Conservation (phyloP, 1,139 yeast species). For the Geotrichum candidum region DNA sequence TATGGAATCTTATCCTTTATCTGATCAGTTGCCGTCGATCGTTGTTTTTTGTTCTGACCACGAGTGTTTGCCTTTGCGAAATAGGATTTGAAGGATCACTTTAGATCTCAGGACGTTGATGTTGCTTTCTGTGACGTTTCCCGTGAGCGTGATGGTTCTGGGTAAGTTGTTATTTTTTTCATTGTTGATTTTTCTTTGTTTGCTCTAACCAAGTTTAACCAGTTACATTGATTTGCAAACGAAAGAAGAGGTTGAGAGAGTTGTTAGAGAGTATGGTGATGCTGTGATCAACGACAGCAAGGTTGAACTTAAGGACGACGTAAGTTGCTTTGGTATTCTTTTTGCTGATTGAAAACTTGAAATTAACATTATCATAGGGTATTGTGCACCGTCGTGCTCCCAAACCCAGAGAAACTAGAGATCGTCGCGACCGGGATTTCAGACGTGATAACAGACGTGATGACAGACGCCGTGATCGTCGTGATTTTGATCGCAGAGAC, state of each 20-base stretch:
- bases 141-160: constrained; percentile 32
- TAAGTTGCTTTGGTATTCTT: constrained; percentile 15
- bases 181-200: not conserved
- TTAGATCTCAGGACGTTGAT: constrained; percentile 33
- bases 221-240: constrained; percentile 28
- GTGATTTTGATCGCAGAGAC: constrained; percentile 44
- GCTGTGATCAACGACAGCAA: constrained; percentile 24
- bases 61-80: constrained; percentile 2
- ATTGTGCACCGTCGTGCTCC: constrained; percentile 54
- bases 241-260: constrained; percentile 25
- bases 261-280: constrained; percentile 24
- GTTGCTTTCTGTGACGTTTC: constrained; percentile 34
- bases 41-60: constrained; percentile 8
- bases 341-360: not conserved
- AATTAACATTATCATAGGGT: not conserved
- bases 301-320: constrained; percentile 25
- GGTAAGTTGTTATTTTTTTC: constrained; percentile 13
- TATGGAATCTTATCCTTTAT: not conserved
- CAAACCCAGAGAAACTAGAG: not conserved
- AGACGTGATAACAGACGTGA: constrained; percentile 9
- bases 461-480: constrained; percentile 62
- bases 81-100: constrained; percentile 36
- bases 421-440: constrained; percentile 3
- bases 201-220: not conserved
- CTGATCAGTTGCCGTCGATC: not conserved